A percentile compares a stretch with the other conserved stretches of the same genome.
These are phyloP conservation scores for Hypoxylon sp. DNA, from an alignment of 2,329 filamentous ascomycete genomes.

Conservation along the genomic window DNA sequence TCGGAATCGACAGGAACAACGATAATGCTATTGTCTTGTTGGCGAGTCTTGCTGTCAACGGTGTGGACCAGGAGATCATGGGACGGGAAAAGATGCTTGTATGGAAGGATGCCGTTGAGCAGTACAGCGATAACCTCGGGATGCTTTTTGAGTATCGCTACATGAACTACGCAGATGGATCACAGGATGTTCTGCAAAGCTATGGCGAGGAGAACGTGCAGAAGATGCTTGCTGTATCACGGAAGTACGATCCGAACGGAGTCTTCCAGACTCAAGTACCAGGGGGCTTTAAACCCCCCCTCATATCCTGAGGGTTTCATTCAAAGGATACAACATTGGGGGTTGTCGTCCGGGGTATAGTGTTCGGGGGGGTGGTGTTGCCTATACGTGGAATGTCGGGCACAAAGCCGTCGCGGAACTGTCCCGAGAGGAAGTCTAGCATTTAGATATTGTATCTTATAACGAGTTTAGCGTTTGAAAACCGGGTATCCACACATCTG, in stretches of 20 bases:
- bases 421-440: no score
- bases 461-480: no score
- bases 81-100: background rate
- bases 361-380: no score
- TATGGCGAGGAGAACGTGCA: slow-evolving; percentile 49
- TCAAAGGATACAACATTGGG: no score
- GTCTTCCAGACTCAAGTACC: slow-evolving; percentile 37
- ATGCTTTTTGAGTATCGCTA: slow-evolving; percentile 2
- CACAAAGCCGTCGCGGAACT: no score
- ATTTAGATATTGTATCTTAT: no score
- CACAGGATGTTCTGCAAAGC: slow-evolving; percentile 48
- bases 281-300: slow-evolving; percentile 19
- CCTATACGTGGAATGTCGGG: no score
- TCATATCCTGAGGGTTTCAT: background rate
- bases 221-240: slow-evolving; percentile 48
- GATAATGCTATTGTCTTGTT: slow-evolving; percentile 19
- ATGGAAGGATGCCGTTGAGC: background rate
- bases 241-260: slow-evolving; percentile 53
- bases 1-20: slow-evolving; percentile 25
- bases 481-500: no score
- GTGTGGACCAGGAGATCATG: slow-evolving; percentile 8
- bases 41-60: slow-evolving; percentile 16
- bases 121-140: background rate
- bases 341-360: no score
- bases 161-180: slow-evolving; percentile 50